Evolutionary conservation across 163 green algal genomes (phyloP).

Genomic region (Scenedesmus sp.): DNA sequence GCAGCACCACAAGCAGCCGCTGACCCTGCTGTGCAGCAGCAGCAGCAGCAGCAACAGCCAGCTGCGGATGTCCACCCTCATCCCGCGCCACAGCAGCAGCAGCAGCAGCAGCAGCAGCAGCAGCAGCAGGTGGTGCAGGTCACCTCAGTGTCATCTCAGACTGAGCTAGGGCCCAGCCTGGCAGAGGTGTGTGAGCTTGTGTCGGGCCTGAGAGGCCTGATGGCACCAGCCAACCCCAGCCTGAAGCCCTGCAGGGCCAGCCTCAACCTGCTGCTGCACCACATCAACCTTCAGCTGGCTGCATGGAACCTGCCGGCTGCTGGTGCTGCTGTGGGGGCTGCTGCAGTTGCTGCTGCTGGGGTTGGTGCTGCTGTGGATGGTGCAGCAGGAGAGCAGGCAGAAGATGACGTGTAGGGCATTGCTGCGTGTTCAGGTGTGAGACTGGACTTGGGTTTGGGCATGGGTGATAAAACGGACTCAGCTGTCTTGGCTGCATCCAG

Average conservation of each 20-base stretch:
- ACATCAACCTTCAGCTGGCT: conserved; percentile 27
- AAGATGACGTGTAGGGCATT: neutral
- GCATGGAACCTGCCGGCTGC: conserved; percentile 11
- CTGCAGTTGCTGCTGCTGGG: neutral
- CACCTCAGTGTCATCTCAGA: conserved; percentile 31
- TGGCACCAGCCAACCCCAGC: conserved; percentile 7
- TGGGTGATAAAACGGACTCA: no score
- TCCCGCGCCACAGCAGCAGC: neutral
- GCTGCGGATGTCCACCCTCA: neutral
- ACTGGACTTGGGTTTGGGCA: no score
- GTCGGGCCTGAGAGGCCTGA: neutral
- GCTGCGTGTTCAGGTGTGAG: neutral
- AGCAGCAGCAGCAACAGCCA: conserved; percentile 12
- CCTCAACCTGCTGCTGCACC: conserved; percentile 25
- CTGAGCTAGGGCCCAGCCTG: conserved; percentile 23
- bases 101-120: neutral
- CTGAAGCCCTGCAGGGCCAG: conserved; percentile 19
- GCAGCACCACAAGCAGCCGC: neutral
- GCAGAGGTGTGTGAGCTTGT: conserved; percentile 18
- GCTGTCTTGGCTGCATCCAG: no score
- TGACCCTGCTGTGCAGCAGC: neutral
- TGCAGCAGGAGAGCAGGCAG: neutral
- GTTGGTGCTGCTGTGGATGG: neutral
- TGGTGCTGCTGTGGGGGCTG: neutral
- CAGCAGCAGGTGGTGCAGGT: conserved; percentile 8